A percentile compares a stretch with the other conserved stretches of the same genome.
These are phyloP conservation scores for Phytophthora tentaculata DNA, from an alignment of 352 stramenopile genomes.

Conservation along the genomic window DNA sequence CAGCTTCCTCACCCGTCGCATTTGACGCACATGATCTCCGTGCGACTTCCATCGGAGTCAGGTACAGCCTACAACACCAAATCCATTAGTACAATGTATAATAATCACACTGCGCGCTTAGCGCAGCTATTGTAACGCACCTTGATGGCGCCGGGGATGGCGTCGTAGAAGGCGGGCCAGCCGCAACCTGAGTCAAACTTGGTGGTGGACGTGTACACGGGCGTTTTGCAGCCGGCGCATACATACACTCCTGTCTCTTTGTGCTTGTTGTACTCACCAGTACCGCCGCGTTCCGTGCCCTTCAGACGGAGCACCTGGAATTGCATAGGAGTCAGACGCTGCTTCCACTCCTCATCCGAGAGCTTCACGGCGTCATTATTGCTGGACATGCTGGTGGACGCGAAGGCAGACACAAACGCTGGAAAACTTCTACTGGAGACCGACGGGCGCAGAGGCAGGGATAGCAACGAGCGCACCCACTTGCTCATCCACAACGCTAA, in stretches of 20 bases:
- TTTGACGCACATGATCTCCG: conserved; percentile 90
- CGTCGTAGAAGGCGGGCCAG: conserved; percentile 92
- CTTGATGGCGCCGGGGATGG: conserved; percentile 89
- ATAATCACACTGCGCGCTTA: not conserved
- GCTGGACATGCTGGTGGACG: conserved; percentile 56
- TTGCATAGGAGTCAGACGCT: conserved; percentile 76
- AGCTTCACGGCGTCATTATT: conserved; percentile 43
- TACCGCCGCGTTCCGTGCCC: conserved; percentile 88
- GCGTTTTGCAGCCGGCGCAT: conserved; percentile 87
- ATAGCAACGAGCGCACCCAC: conserved; percentile 34
- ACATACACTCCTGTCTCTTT: conserved; percentile 87
- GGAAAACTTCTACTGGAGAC: conserved; percentile 5
- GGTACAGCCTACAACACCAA: conserved; percentile 50
- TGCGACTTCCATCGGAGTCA: conserved; percentile 76
- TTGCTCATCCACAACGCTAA: conserved; percentile 32
- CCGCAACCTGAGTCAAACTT: conserved; percentile 93
- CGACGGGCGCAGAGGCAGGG: conserved; percentile 16
- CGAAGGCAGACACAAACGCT: conserved; percentile 1
- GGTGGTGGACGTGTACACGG: conserved; percentile 87
- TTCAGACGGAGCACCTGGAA: conserved; percentile 91
- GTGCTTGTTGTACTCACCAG: conserved; percentile 91
- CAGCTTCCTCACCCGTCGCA: conserved; percentile 73
- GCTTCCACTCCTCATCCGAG: conserved; percentile 85
- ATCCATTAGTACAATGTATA: not conserved
- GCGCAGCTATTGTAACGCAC: conserved; percentile 9